Base-by-base conservation (phyloP, 2,329 filamentous ascomycete genomes). In the Alternaria brassicicola region DNA sequence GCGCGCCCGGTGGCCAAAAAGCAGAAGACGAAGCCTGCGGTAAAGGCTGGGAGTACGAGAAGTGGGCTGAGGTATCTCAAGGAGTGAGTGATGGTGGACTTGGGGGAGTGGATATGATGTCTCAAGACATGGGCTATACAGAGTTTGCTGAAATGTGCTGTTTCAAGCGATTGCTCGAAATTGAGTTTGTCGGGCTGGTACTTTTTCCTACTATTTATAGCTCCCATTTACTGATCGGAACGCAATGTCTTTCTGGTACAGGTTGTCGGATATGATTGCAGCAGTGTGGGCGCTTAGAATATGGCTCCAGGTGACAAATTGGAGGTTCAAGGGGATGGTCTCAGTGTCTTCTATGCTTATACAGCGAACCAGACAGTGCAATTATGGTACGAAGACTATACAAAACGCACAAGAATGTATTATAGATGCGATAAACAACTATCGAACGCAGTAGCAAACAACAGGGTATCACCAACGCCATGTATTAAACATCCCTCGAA, bases 101-200 rank as follows among this genome's bases (percentile, higher is more conserved):
- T 13, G 5, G 4, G 36, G 4, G 10, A 28, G 1, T 26, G n/a
- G 1, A 1, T 28, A 36, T 49, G 36, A 13, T 17, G 9, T 15
- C 1, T 25, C 8, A 41, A n/a, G 41, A 4, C 25, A 7, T 45
- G 25, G 3, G n/a, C 12, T 19, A 19, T 10, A 25, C 12, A 45
- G 41, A 30, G n/a, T 19, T 19, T 30, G 3, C 2, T 45, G 1
- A 10, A 35, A 17, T 5, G 26, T 26, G 5, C 19, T 21, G n/a
- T n/a, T n/a, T n/a, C n/a, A n/a, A n/a, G n/a, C n/a, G n/a, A n/a
- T n/a, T n/a, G n/a, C 25, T 66, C 2, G 67, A 71, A 28, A 66
- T 63, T 7, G 68, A 70, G 42, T n/a, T 65, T 5, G 55, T 67
- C 5, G 49, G 63, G 10, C 41, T 70, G 19, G 68, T 69, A 31